These are phyloP conservation scores for Casuarina glauca DNA, from an alignment of 306 rosid species.

Conservation along the genomic window DNA sequence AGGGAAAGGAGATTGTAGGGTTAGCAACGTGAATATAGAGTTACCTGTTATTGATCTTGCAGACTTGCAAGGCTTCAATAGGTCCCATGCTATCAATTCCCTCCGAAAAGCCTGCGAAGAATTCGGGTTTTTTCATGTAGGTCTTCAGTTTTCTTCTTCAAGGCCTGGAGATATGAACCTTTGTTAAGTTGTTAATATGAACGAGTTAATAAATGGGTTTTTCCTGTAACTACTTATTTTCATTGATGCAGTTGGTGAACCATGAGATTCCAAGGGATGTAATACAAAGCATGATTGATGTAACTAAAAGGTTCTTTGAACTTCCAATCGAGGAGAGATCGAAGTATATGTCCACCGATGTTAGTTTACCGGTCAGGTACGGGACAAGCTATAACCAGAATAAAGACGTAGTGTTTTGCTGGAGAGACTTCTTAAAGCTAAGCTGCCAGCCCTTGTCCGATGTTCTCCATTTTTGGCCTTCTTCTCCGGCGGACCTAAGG, in stretches of 20 bases:
- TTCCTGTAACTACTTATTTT: not conserved
- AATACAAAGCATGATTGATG: conserved; percentile 53
- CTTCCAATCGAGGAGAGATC: conserved; percentile 77
- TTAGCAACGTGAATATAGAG: conserved; percentile 31
- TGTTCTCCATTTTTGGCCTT: conserved; percentile 70
- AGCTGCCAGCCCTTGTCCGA: conserved; percentile 61
- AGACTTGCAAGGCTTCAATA: conserved; percentile 56
- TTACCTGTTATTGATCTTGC: conserved; percentile 72
- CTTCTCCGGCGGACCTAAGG: conserved; percentile 71
- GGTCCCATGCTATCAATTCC: conserved; percentile 51
- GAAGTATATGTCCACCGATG: conserved; percentile 66
- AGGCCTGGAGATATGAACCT: too few species aligned
- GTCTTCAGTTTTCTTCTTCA: not conserved
- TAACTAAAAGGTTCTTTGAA: conserved; percentile 61
- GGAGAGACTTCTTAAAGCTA: conserved; percentile 94
- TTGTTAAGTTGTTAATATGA: too few species aligned
- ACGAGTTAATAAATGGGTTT: not conserved
- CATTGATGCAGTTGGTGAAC: conserved; percentile 58
- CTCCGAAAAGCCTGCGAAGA: conserved; percentile 58
- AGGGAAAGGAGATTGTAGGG: not conserved
- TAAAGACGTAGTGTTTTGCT: conserved; percentile 67
- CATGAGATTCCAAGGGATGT: conserved; percentile 69
- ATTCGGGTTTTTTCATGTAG: conserved; percentile 82
- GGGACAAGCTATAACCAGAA: conserved; percentile 88
- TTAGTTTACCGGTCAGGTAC: conserved; percentile 62